Evolutionary conservation across 352 stramenopile genomes (phyloP).

Genomic region (Phytophthora syringae): DNA sequence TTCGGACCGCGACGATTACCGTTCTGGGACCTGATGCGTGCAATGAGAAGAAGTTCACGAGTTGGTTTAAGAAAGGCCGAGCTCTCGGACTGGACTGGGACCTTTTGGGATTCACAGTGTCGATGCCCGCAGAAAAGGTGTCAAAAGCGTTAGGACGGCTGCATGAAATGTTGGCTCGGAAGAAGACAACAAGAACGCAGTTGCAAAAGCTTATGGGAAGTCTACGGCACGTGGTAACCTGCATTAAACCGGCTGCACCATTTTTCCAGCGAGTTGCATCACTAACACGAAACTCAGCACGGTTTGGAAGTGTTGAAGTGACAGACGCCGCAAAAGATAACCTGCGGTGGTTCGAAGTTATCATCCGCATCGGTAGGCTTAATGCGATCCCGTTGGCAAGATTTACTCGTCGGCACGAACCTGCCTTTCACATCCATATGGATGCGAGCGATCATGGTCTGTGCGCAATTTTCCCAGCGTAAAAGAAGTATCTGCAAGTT

Average conservation of each 20-base stretch:
- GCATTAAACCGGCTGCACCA: slow-evolving; percentile 3
- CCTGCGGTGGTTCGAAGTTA: slow-evolving; percentile 6
- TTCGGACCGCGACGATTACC: slow-evolving; percentile 5
- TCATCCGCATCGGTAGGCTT: not conserved
- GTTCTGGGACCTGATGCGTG: slow-evolving; percentile 17
- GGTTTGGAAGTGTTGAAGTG: not conserved
- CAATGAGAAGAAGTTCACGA: slow-evolving; percentile 24
- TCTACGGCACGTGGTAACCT: slow-evolving; percentile 18
- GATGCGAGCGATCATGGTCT: slow-evolving; percentile 9
- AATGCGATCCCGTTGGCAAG: slow-evolving; percentile 1
- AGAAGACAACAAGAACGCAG: not conserved
- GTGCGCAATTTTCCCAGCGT: slow-evolving; percentile 2
- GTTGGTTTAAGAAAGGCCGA: slow-evolving; percentile 10
- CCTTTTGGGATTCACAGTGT: not conserved
- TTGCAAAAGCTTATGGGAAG: slow-evolving; percentile 17
- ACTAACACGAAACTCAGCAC: not conserved
- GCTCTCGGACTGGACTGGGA: slow-evolving; percentile 14
- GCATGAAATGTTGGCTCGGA: not conserved
- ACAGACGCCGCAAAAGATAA: not conserved
- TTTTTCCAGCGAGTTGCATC: slow-evolving; percentile 14
- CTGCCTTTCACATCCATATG: slow-evolving; percentile 3
- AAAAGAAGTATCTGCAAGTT: slow-evolving; percentile 10
- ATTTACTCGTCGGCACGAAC: not conserved
- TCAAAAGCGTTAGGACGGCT: slow-evolving; percentile 3
- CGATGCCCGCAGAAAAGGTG: slow-evolving; percentile 10